A percentile compares a stretch with the other conserved stretches of the same genome.
Conservation (phyloP, 2,329 filamentous ascomycete genomes). For the Chlorencoelia australis region DNA sequence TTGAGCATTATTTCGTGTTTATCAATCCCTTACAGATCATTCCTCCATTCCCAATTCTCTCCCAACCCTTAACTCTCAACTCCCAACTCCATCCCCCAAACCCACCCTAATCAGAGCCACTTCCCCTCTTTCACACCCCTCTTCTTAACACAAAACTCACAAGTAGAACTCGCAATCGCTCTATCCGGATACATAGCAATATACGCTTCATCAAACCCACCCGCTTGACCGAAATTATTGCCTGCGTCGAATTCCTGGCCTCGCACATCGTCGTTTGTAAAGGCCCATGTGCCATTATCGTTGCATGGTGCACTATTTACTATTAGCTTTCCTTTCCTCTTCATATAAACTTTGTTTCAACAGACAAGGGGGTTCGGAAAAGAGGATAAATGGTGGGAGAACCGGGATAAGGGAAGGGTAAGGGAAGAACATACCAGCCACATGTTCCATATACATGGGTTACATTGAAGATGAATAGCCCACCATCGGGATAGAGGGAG, state of each 20-base stretch:
- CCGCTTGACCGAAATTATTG: conserved; percentile 17
- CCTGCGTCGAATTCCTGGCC: conserved; percentile 14
- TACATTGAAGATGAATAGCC: conserved; percentile 13
- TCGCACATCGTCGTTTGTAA: conserved; percentile 13
- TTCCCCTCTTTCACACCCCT: background rate
- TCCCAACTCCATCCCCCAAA: no score
- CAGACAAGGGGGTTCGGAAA: background rate
- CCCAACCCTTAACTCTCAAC: no score
- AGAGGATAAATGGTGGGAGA: background rate
- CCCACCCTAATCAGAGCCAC: no score
- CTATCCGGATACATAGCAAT: conserved; percentile 15
- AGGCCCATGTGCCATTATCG: conserved; percentile 15
- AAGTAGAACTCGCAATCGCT: conserved; percentile 10
- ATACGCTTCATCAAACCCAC: conserved; percentile 3
- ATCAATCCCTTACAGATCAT: no score
- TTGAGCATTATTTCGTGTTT: no score
- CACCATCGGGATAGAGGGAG: conserved; percentile 10
- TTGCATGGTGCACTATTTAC: conserved; percentile 8
- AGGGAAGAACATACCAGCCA: conserved; percentile 9
- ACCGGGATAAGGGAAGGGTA: background rate
- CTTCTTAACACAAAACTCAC: conserved; percentile 13
- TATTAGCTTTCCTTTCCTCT: no score
- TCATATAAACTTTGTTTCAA: background rate
- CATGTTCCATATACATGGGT: conserved; percentile 14
- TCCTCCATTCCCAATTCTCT: no score